These are phyloP conservation scores for Mollisiaceae sp. DNA, from an alignment of 2,329 filamentous ascomycete genomes.

Conservation along the genomic window DNA sequence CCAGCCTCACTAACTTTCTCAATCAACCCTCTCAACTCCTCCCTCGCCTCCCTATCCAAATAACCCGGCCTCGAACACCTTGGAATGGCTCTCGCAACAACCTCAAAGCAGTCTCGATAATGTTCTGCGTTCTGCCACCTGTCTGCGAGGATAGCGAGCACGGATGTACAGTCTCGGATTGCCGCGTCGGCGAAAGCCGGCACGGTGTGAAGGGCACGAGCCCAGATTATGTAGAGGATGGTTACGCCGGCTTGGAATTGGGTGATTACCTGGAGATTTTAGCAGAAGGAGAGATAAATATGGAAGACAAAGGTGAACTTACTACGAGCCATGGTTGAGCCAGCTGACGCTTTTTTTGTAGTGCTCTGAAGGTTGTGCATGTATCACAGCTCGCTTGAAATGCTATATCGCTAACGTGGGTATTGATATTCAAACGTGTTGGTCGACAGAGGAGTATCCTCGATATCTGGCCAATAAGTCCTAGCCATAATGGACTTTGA, in stretches of 20 bases:
- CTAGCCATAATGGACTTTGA: constrained; percentile 25
- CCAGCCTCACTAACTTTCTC: constrained; percentile 21
- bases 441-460: constrained; percentile 21
- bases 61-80: constrained; percentile 3
- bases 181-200: constrained; percentile 35
- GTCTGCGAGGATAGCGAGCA: constrained; percentile 38
- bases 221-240: constrained; percentile 43
- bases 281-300: not conserved
- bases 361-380: constrained; percentile 24
- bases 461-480: constrained; percentile 24
- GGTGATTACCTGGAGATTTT: constrained; percentile 12
- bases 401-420: constrained; percentile 17
- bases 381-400: constrained; percentile 25
- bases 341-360: constrained; percentile 26
- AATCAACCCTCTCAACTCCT: constrained; percentile 19
- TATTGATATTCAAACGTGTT: constrained; percentile 18
- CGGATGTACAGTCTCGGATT: constrained; percentile 39
- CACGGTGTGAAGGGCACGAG: constrained; percentile 25
- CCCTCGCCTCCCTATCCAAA: constrained; percentile 15
- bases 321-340: constrained; percentile 28
- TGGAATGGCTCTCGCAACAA: constrained; percentile 22
- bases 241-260: constrained; percentile 37
- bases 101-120: constrained; percentile 32
- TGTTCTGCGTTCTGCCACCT: constrained; percentile 31
- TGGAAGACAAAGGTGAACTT: not conserved